Conservation (phyloP, 2,329 filamentous ascomycete species). For the Phialophora macrospora region DNA sequence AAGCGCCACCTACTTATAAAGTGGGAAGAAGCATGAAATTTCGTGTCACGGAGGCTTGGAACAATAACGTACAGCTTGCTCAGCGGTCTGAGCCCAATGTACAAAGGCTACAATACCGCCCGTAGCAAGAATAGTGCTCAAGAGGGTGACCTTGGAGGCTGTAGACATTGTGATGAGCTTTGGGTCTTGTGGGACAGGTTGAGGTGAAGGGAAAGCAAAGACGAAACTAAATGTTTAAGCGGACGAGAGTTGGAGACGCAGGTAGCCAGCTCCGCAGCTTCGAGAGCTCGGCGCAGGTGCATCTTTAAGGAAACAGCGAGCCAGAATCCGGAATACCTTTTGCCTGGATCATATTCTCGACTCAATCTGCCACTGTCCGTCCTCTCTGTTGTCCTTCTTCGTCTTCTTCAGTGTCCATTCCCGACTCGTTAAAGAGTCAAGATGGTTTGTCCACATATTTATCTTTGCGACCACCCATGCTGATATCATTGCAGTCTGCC, state of each 20-base stretch:
- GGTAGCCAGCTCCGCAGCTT: conserved; percentile 26
- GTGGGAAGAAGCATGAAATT: background rate
- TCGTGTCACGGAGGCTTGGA: background rate
- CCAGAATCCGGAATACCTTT: background rate
- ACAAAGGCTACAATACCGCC: conserved; percentile 80
- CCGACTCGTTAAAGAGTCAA: conserved; percentile 20
- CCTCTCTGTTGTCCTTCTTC: conserved; percentile 2
- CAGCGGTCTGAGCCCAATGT: conserved; percentile 83
- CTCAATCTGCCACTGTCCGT: background rate
- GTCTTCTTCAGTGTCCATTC: background rate
- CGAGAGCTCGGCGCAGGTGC: conserved; percentile 27
- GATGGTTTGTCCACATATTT: conserved; percentile 36
- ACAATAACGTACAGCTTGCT: conserved; percentile 70
- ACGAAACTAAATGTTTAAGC: conserved; percentile 23
- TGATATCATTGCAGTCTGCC: conserved; percentile 71
- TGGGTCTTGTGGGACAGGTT: background rate
- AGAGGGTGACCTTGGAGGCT: conserved; percentile 83
- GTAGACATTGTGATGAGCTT: conserved; percentile 71
- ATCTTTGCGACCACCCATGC: conserved; percentile 17
- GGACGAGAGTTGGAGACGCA: conserved; percentile 13
- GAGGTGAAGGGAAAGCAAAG: background rate
- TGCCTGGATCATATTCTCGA: background rate
- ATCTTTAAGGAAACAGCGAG: conserved; percentile 10
- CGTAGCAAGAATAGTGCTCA: conserved; percentile 76
- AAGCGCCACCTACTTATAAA: background rate